phyloP scores from a whole-genome alignment of 352 stramenopile species.

The Globisporangium nunn region DNA sequence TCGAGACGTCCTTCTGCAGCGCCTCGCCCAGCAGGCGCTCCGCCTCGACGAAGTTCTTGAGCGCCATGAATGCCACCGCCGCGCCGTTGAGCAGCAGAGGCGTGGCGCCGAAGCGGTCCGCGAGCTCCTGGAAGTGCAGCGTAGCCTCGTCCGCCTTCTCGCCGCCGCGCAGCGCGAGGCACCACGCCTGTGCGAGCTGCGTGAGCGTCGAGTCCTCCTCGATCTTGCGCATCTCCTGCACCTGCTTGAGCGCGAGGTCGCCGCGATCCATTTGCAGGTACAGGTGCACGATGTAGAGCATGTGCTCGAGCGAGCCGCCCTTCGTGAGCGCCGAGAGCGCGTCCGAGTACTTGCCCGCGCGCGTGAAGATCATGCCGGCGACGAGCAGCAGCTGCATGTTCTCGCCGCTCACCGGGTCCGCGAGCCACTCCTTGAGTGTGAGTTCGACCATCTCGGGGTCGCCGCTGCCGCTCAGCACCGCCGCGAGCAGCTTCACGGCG shows the following conservation, averaged over 20 bases:
- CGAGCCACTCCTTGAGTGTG: conserved; percentile 89
- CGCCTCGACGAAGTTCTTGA: conserved; percentile 87
- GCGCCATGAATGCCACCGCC: conserved; percentile 88
- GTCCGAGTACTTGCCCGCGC: conserved; percentile 90
- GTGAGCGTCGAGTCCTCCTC: conserved; percentile 97
- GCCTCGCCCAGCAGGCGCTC: conserved; percentile 87
- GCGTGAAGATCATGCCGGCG: conserved; percentile 91
- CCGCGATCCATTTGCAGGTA: conserved; percentile 93
- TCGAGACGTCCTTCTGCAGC: conserved; percentile 70
- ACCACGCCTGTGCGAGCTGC: conserved; percentile 90
- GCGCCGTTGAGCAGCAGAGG: conserved; percentile 89
- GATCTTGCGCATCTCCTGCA: conserved; percentile 86
- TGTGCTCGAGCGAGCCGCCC: conserved; percentile 91
- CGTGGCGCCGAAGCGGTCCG: conserved; percentile 92
- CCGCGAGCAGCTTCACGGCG: conserved; percentile 84
- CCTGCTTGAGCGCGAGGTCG: conserved; percentile 88
- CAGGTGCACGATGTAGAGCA: conserved; percentile 77
- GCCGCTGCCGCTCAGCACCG: conserved; percentile 63
- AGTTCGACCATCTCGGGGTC: conserved; percentile 86
- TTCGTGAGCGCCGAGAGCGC: conserved; percentile 89
- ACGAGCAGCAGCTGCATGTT: conserved; percentile 91
- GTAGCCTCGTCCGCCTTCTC: conserved; percentile 86
- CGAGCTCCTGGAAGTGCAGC: conserved; percentile 90
- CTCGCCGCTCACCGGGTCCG: conserved; percentile 63
- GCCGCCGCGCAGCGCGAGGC: conserved; percentile 75